Conservation (phyloP, 768 basidiomycete species). For the Lyophyllum atratum region DNA sequence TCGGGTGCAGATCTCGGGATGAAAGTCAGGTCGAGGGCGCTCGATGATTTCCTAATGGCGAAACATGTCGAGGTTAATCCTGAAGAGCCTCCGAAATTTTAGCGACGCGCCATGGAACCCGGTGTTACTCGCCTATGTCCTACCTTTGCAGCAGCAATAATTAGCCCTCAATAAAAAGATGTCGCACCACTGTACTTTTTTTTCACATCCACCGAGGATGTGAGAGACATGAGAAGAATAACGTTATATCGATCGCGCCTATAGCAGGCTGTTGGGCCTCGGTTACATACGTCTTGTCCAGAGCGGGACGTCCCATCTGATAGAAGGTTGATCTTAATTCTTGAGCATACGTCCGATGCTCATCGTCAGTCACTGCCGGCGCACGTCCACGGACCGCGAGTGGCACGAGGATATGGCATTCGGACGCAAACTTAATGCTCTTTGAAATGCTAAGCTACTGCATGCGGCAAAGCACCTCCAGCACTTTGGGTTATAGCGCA, state of each 20-base stretch:
- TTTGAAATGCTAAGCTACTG: background rate
- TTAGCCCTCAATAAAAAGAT: background rate
- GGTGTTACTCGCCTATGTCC: conserved; percentile 4
- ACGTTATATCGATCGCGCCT: background rate
- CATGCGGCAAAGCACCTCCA: background rate
- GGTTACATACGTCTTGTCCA: background rate
- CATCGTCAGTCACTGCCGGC: background rate
- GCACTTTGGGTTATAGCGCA: background rate
- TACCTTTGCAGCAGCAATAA: background rate
- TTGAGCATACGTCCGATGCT: background rate
- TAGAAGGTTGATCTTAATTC: background rate
- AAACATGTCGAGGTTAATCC: conserved; percentile 6
- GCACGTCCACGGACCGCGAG: background rate
- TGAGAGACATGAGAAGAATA: background rate
- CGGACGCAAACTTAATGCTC: background rate
- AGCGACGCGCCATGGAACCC: conserved; percentile 7
- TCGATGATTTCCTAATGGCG: conserved; percentile 10
- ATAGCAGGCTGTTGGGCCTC: background rate
- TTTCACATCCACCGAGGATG: background rate
- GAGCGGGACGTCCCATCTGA: background rate
- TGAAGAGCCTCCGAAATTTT: conserved; percentile 12
- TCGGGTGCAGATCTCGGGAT: conserved; percentile 4
- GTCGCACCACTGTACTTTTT: background rate
- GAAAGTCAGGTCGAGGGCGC: background rate
- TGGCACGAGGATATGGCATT: background rate